Conservation (phyloP, 2,329 filamentous ascomycete species). For the Teratosphaeria viscida region DNA sequence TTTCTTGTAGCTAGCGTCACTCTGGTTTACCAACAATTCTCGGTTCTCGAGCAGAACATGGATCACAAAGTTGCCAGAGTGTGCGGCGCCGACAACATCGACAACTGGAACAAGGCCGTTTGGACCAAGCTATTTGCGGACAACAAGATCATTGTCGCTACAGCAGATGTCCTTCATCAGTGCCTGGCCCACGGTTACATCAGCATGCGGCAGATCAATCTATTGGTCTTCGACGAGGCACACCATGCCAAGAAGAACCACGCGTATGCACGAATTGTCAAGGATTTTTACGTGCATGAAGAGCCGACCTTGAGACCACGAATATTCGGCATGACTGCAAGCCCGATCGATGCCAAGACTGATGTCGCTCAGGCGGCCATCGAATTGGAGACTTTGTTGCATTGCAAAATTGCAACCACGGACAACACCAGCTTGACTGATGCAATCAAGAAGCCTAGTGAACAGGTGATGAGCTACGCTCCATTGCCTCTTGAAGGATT, state of each 20-base stretch:
- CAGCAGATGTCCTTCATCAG: slow-evolving; percentile 73
- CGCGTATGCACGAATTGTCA: slow-evolving; percentile 74
- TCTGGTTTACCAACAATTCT: slow-evolving; percentile 79
- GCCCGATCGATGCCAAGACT: slow-evolving; percentile 73
- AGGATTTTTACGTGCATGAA: slow-evolving; percentile 62
- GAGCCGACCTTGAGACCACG: slow-evolving; percentile 49
- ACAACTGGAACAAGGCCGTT: slow-evolving; percentile 50
- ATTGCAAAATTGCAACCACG: slow-evolving; percentile 74
- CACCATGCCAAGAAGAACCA: slow-evolving; percentile 95
- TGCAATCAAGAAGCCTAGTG: slow-evolving; percentile 48
- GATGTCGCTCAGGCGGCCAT: slow-evolving; percentile 56
- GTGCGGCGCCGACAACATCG: slow-evolving; percentile 57
- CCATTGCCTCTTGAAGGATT: slow-evolving; percentile 38
- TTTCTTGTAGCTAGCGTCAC: slow-evolving; percentile 83
- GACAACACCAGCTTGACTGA: slow-evolving; percentile 49
- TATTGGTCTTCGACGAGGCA: slow-evolving; percentile 90
- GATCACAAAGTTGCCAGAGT: slow-evolving; percentile 64
- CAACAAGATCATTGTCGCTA: slow-evolving; percentile 83
- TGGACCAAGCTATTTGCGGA: slow-evolving; percentile 50
- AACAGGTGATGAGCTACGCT: slow-evolving; percentile 50
- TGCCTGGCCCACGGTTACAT: slow-evolving; percentile 72
- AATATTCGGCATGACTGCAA: slow-evolving; percentile 94
- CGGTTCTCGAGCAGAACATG: slow-evolving; percentile 71
- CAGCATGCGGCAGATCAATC: slow-evolving; percentile 70
- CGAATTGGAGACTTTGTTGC: slow-evolving; percentile 65